These are phyloP conservation scores for Monosporozyma unispora DNA, from an alignment of 805 yeast species.

Conservation along the genomic window DNA sequence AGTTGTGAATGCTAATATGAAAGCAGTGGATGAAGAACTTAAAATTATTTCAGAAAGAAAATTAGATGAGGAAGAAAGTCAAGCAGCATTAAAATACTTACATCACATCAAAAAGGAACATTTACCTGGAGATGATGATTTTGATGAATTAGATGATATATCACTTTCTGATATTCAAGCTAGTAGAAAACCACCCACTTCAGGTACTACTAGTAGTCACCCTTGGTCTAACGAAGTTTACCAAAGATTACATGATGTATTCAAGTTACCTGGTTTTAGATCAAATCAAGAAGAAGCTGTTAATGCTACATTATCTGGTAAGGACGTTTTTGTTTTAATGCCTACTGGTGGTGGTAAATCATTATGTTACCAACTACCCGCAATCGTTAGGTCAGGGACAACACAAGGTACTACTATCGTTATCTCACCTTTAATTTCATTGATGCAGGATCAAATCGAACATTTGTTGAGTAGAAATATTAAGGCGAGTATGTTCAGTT, in stretches of 20 bases:
- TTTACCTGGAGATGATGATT: background rate
- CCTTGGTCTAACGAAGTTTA: slow-evolving; percentile 68
- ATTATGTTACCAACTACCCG: slow-evolving; percentile 91
- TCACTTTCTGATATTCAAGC: slow-evolving; percentile 13
- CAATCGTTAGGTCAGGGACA: slow-evolving; percentile 63
- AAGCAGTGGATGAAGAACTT: slow-evolving; percentile 28
- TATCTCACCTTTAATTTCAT: slow-evolving; percentile 86
- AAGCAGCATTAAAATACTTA: slow-evolving; percentile 1
- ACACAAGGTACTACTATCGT: slow-evolving; percentile 87
- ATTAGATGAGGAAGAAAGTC: slow-evolving; percentile 12
- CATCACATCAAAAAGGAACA: slow-evolving; percentile 12
- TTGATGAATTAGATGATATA: slow-evolving; percentile 20
- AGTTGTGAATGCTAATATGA: slow-evolving; percentile 17
- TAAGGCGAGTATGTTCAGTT: slow-evolving; percentile 82
- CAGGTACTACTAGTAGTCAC: slow-evolving; percentile 6
- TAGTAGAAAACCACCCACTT: background rate
- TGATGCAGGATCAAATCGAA: slow-evolving; percentile 96
- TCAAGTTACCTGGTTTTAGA: slow-evolving; percentile 62
- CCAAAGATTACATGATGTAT: slow-evolving; percentile 45
- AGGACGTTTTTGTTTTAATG: slow-evolving; percentile 90
- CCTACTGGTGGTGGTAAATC: slow-evolving; percentile 99
- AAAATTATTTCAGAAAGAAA: slow-evolving; percentile 27
- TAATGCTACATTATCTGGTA: slow-evolving; percentile 63
- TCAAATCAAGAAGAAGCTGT: slow-evolving; percentile 84
- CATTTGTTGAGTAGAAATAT: slow-evolving; percentile 63